A percentile compares a stretch with the other conserved stretches of the same genome.
These are phyloP conservation scores for Lyophyllum decastes DNA, from an alignment of 768 basidiomycete species.

Conservation along the genomic window DNA sequence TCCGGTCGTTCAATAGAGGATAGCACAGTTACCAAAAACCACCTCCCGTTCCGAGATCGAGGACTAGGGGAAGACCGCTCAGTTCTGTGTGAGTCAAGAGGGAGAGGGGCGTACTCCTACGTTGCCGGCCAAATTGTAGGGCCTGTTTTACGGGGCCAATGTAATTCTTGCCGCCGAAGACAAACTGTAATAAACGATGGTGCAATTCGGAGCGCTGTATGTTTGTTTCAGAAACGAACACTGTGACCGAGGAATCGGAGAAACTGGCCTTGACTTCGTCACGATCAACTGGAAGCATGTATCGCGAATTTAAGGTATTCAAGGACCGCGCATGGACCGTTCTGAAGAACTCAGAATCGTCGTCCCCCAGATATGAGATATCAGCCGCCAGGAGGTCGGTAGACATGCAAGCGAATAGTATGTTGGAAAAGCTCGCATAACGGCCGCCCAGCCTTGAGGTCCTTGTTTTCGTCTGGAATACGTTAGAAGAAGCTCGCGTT, in stretches of 20 bases:
- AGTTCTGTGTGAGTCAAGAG: conserved; percentile 11
- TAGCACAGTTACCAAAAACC: conserved; percentile 52
- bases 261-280: conserved; percentile 56
- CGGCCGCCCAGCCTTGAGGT: conserved; percentile 9
- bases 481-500: conserved; percentile 5
- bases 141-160: conserved; percentile 64
- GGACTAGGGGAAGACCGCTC: conserved; percentile 37
- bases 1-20: background rate
- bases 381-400: conserved; percentile 15
- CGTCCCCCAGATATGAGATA: conserved; percentile 31
- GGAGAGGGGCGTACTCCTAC: conserved; percentile 33
- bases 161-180: conserved; percentile 64
- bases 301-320: conserved; percentile 54
- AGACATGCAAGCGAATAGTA: conserved; percentile 23
- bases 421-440: conserved; percentile 17
- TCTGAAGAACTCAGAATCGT: conserved; percentile 57
- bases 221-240: conserved; percentile 2
- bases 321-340: conserved; percentile 52
- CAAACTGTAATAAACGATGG: conserved; percentile 68
- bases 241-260: background rate
- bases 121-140: conserved; percentile 50
- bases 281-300: conserved; percentile 66
- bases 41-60: conserved; percentile 71
- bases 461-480: conserved; percentile 2
- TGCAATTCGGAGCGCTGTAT: conserved; percentile 60